Conservation (phyloP, 495 filamentous ascomycete species). For the Tuber microsphaerosporum region DNA sequence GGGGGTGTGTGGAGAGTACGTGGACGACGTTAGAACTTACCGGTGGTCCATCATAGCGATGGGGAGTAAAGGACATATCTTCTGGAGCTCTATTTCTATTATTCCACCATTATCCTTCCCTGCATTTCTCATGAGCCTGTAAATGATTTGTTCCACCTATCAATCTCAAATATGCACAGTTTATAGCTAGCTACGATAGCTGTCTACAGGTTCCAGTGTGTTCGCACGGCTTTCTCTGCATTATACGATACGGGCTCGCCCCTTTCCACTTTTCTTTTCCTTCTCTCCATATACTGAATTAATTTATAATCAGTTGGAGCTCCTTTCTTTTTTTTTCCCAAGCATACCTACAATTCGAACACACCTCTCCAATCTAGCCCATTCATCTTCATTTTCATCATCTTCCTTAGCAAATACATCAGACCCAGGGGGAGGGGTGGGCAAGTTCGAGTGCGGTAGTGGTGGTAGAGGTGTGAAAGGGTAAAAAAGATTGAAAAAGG, state of each 20-base stretch:
- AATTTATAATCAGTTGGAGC: background rate
- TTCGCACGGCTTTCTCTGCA: background rate
- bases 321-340: background rate
- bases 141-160: background rate
- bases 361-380: background rate
- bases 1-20: slow-evolving; percentile 17
- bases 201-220: background rate
- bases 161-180: background rate
- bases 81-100: background rate
- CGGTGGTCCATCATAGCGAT: background rate
- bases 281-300: background rate
- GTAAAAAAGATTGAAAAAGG: background rate
- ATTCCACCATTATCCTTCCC: background rate
- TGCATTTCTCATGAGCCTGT: background rate
- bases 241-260: no score
- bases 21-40: slow-evolving; percentile 24
- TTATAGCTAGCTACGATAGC: background rate
- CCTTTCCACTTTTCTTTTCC: background rate
- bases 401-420: background rate
- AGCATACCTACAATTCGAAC: background rate
- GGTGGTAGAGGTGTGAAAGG: background rate
- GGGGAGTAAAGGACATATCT: background rate
- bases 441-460: background rate
- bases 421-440: background rate
- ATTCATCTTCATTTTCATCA: background rate